Conservation (phyloP, 2,329 filamentous ascomycete genomes). For the Cryphonectria naterciae region DNA sequence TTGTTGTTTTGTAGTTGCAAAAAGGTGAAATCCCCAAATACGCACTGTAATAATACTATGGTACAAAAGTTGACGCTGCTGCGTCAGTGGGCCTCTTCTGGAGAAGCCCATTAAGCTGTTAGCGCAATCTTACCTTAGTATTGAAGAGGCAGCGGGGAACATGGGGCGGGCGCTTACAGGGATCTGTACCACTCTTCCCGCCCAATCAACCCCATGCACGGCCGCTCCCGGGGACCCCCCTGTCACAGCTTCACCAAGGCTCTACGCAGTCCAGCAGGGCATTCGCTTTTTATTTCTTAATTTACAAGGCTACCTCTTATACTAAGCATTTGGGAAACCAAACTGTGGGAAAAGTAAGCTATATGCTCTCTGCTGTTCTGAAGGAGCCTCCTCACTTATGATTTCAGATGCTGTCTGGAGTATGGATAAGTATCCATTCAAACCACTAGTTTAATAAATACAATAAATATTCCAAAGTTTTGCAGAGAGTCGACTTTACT, state of each 20-base stretch:
- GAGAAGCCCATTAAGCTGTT: background rate
- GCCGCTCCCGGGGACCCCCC: background rate
- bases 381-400: background rate
- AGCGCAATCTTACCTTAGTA: constrained; percentile 2
- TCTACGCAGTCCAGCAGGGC: background rate
- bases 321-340: background rate
- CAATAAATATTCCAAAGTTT: too few relatives aligned
- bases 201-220: constrained; percentile 14
- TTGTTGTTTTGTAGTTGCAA: background rate
- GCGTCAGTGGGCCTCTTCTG: background rate
- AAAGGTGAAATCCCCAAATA: background rate
- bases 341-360: too few relatives aligned
- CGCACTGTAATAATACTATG: background rate
- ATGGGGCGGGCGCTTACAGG: constrained; percentile 23
- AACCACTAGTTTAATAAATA: background rate
- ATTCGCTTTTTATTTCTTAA: too few relatives aligned
- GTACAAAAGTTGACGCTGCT: constrained; percentile 4
- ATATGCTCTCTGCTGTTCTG: background rate
- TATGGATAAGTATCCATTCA: background rate
- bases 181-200: background rate
- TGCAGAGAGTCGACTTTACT: background rate
- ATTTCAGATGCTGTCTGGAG: background rate
- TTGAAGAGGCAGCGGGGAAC: background rate
- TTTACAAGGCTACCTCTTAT: background rate
- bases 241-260: background rate